A percentile compares a stretch with the other conserved stretches of the same genome.
These are phyloP conservation scores for Penicillium crystallinum DNA, from an alignment of 495 filamentous ascomycete genomes.

Conservation along the genomic window DNA sequence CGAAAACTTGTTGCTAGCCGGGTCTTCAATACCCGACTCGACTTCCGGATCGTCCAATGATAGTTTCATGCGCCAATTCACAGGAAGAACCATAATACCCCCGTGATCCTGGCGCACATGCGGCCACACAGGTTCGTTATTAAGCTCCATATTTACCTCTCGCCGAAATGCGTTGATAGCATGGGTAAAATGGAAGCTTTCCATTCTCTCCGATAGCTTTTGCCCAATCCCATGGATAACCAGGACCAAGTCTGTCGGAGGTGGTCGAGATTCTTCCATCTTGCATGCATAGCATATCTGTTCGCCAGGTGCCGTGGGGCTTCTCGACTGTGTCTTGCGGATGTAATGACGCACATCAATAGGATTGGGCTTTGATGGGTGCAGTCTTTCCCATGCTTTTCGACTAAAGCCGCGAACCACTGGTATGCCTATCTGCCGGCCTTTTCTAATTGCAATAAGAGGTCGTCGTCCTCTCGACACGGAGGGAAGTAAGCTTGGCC, in stretches of 20 bases:
- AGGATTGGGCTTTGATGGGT: slow-evolving; percentile 53
- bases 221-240: slow-evolving; percentile 96
- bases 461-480: slow-evolving; percentile 72
- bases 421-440: slow-evolving; percentile 72
- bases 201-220: slow-evolving; percentile 90
- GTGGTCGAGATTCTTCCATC: slow-evolving; percentile 59
- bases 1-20: slow-evolving; percentile 58
- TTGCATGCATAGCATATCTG: slow-evolving; percentile 47
- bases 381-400: slow-evolving; percentile 66
- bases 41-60: slow-evolving; percentile 73
- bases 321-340: slow-evolving; percentile 34
- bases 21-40: slow-evolving; percentile 42
- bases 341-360: slow-evolving; percentile 46
- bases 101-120: slow-evolving; percentile 66
- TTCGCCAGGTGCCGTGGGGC: slow-evolving; percentile 22
- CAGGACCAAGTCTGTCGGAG: slow-evolving; percentile 80
- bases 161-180: slow-evolving; percentile 89
- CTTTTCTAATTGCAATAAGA: slow-evolving; percentile 78
- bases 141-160: slow-evolving; percentile 77
- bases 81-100: slow-evolving; percentile 68
- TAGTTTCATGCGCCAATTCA: slow-evolving; percentile 86
- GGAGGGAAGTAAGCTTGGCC: slow-evolving; percentile 73
- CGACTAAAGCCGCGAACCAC: slow-evolving; percentile 85
- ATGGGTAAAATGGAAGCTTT: slow-evolving; percentile 96
- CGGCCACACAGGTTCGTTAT: slow-evolving; percentile 63